Evolutionary conservation across 2,329 filamentous ascomycete genomes (phyloP).

Genomic region (Dactylellina drechsleri): DNA sequence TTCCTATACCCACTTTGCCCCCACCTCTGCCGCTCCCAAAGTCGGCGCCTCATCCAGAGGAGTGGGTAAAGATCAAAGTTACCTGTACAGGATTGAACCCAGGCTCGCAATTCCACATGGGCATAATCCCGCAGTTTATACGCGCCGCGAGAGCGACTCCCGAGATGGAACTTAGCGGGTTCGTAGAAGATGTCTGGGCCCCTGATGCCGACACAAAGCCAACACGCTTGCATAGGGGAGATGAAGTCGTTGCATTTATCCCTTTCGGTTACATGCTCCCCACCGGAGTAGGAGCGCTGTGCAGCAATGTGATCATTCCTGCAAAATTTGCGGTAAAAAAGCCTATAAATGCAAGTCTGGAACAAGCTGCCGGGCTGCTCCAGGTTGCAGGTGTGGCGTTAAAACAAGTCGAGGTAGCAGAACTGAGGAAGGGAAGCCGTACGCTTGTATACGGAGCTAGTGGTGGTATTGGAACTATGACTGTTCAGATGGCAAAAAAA

Average conservation of each 20-base stretch:
- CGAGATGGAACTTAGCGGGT: slow-evolving; percentile 65
- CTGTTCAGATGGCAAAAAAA: slow-evolving; percentile 64
- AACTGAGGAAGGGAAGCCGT: slow-evolving; percentile 61
- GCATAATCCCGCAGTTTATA: slow-evolving; percentile 62
- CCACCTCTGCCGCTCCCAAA: slow-evolving; percentile 23
- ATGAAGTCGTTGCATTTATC: slow-evolving; percentile 62
- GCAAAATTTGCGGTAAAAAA: slow-evolving; percentile 60
- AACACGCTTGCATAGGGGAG: slow-evolving; percentile 59
- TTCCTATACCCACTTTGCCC: slow-evolving; percentile 7
- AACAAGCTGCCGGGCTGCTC: slow-evolving; percentile 62
- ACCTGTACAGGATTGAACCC: slow-evolving; percentile 65
- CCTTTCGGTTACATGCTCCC: slow-evolving; percentile 60
- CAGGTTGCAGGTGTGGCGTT: slow-evolving; percentile 63
- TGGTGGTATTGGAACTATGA: slow-evolving; percentile 66
- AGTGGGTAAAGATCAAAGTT: slow-evolving; percentile 61
- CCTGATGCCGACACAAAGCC: slow-evolving; percentile 51
- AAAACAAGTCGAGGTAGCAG: slow-evolving; percentile 62
- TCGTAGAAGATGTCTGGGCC: slow-evolving; percentile 61
- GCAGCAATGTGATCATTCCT: slow-evolving; percentile 62
- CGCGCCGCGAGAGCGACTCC: slow-evolving; percentile 62
- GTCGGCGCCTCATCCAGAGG: slow-evolving; percentile 11
- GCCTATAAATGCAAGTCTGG: slow-evolving; percentile 59
- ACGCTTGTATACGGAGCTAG: slow-evolving; percentile 67
- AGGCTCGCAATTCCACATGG: slow-evolving; percentile 63
- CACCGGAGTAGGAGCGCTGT: slow-evolving; percentile 62